Evolutionary conservation across 352 stramenopile species (phyloP).

Genomic region (Globisporangium echinulatum): DNA sequence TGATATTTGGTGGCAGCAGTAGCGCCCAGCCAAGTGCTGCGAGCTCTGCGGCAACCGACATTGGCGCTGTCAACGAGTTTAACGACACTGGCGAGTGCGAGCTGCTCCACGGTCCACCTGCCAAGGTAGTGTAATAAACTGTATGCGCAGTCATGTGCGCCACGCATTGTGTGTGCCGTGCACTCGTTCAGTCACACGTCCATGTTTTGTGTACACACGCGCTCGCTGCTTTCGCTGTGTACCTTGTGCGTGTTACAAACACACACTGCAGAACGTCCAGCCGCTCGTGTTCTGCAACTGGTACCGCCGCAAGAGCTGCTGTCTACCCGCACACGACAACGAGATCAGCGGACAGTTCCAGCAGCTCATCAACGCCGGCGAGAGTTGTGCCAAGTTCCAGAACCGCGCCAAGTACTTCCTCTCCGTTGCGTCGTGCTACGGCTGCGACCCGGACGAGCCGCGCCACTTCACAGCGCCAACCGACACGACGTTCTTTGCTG

Average conservation of each 20-base stretch:
- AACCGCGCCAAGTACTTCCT: slow-evolving; percentile 58
- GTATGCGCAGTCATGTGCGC: neutral
- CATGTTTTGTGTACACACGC: neutral
- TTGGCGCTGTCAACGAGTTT: too few relatives aligned
- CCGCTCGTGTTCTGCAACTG: slow-evolving; percentile 76
- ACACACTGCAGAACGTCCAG: slow-evolving; percentile 32
- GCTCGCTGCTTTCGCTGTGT: neutral
- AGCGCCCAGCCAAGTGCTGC: too few relatives aligned
- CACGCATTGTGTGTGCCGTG: neutral
- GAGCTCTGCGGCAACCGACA: too few relatives aligned
- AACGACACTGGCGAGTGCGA: neutral
- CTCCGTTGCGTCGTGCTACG: slow-evolving; percentile 35
- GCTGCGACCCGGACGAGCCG: slow-evolving; percentile 36
- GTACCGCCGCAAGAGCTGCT: slow-evolving; percentile 58
- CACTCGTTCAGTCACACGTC: neutral
- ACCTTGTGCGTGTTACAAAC: neutral
- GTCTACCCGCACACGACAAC: slow-evolving; percentile 53
- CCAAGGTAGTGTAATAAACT: neutral
- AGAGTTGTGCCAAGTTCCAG: slow-evolving; percentile 63
- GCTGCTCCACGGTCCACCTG: slow-evolving; percentile 1
- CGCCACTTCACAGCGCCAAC: slow-evolving; percentile 30
- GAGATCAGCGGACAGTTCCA: slow-evolving; percentile 57
- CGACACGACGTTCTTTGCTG: slow-evolving; percentile 54
- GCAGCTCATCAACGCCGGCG: slow-evolving; percentile 52
- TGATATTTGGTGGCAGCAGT: neutral